phyloP scores from a whole-genome alignment of 2,329 filamentous ascomycete genomes.

The Talaromyces sp. region DNA sequence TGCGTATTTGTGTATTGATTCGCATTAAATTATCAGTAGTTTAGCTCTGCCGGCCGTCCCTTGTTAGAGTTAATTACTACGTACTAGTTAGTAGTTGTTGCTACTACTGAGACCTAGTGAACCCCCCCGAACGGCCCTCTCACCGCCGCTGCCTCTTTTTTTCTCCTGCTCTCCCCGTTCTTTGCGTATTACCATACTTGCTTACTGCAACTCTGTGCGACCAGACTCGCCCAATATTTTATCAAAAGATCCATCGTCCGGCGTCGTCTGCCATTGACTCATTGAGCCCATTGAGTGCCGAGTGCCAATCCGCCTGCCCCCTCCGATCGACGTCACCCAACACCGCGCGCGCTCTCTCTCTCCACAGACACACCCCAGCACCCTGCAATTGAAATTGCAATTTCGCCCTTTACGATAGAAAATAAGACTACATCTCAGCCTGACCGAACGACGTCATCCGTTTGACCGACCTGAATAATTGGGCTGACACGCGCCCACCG shows the following conservation, averaged over 20 bases:
- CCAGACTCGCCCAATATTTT: not conserved
- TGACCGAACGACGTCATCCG: not conserved
- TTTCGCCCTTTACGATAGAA: not conserved
- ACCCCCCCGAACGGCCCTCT: not conserved
- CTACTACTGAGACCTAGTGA: too few species aligned
- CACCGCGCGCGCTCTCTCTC: not conserved
- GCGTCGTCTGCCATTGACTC: not conserved
- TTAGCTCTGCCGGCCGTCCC: too few species aligned
- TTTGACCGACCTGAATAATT: not conserved
- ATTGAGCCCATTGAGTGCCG: not conserved
- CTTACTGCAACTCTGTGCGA: not conserved
- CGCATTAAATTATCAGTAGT: too few species aligned
- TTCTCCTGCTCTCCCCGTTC: not conserved
- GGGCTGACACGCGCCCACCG: not conserved
- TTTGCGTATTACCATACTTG: too few species aligned
- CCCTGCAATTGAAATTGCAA: not conserved
- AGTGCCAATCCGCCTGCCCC: not conserved
- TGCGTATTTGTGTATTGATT: too few species aligned
- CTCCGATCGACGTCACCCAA: not conserved
- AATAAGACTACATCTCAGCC: not conserved
- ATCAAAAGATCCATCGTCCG: not conserved
- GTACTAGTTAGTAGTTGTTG: too few species aligned
- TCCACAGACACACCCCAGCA: not conserved
- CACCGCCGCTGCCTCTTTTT: not conserved
- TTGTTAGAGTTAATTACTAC: too few species aligned